Evolutionary conservation across 2,329 filamentous ascomycete genomes (phyloP), one percentile per base, ranked within the genome.

Genomic region (Apiospora malaysiana): DNA sequence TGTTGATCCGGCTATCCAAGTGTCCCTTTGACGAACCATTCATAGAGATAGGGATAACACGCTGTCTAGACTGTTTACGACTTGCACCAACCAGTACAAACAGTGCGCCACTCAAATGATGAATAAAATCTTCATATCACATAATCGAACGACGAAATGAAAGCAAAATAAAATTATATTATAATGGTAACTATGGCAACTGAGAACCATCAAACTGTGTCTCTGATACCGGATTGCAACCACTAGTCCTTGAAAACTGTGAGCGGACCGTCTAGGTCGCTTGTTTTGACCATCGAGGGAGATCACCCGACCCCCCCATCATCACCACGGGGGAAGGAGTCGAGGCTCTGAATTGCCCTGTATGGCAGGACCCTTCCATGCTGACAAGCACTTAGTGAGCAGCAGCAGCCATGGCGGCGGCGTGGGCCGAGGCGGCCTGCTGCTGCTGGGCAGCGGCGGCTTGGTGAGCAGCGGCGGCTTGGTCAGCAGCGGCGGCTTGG

Each of bases 151-250:
- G 40, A 8, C 3, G 32, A 40, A 4, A 16, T 18, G 2, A 4
- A 56, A 56, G 14, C 23, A 56, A 56, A 56, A 14, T n/a, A 63
- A 40, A 63, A 63, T 40, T 63, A 63, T 63, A 63, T 63, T 56
- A 56, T 32, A n/a, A 63, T 63, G 56, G 56, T 23, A 63, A 40
- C 56, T 37, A 63, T 32, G 32, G 9, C 27, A 63, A 14, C 56
- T 40, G 37, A 21, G 56, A n/a, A 40, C 32, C 37, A 14, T 7
- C 12, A 32, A 40, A 40, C 32, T 40, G 7, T 40, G n/a, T n/a
- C 56, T 32, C 56, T 40, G 32, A 14, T 63, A 40, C 56, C 56
- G 10, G n/a, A 40, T 40, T 32, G 56, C 32, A 63, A 63, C 56
- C 56, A 63, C 56, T n/a, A n/a, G 32, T 63, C 51, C 51, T 59